These are phyloP conservation scores for Bryum argenteum DNA, from an alignment of 225 moss, liverwort and hornwort genomes.

Conservation along the genomic window DNA sequence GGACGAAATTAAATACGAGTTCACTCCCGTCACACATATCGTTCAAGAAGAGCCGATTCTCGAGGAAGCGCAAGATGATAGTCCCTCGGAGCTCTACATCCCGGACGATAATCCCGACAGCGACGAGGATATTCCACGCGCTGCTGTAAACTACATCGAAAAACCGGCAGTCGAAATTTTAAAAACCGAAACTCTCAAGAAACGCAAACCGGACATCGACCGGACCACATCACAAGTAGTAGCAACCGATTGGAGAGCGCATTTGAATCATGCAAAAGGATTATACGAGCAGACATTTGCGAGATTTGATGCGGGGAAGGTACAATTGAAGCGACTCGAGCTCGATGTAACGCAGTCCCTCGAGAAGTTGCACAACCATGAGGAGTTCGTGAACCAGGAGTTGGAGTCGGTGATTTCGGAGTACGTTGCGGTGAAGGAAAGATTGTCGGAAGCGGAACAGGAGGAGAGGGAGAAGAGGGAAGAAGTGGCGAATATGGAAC, in stretches of 20 bases:
- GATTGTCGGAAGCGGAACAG: slow-evolving; percentile 33
- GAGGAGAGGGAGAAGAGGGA: slow-evolving; percentile 28
- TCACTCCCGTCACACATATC: slow-evolving; percentile 5
- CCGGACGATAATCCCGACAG: slow-evolving; percentile 28
- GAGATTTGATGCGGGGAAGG: not conserved
- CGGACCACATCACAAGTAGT: slow-evolving; percentile 58
- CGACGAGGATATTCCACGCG: slow-evolving; percentile 18
- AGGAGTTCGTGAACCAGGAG: slow-evolving; percentile 69
- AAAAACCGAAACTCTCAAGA: slow-evolving; percentile 40
- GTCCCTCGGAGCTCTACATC: slow-evolving; percentile 42
- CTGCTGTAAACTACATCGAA: not conserved
- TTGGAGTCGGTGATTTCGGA: slow-evolving; percentile 48
- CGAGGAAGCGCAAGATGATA: not conserved
- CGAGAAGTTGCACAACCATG: slow-evolving; percentile 65
- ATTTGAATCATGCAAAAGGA: slow-evolving; percentile 55
- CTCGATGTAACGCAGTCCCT: slow-evolving; percentile 35
- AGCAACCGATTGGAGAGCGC: slow-evolving; percentile 66
- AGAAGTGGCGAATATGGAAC: slow-evolving; percentile 5
- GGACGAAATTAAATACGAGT: slow-evolving; percentile 31
- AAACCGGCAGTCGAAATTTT: too few relatives aligned
- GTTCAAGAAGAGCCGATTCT: not conserved
- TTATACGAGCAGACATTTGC: slow-evolving; percentile 27
- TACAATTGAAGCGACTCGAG: slow-evolving; percentile 49
- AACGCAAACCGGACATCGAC: slow-evolving; percentile 65
- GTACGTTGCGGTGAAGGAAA: slow-evolving; percentile 35